phyloP scores from a whole-genome alignment of 495 filamentous ascomycete species.

The Neurospora cerealis region DNA sequence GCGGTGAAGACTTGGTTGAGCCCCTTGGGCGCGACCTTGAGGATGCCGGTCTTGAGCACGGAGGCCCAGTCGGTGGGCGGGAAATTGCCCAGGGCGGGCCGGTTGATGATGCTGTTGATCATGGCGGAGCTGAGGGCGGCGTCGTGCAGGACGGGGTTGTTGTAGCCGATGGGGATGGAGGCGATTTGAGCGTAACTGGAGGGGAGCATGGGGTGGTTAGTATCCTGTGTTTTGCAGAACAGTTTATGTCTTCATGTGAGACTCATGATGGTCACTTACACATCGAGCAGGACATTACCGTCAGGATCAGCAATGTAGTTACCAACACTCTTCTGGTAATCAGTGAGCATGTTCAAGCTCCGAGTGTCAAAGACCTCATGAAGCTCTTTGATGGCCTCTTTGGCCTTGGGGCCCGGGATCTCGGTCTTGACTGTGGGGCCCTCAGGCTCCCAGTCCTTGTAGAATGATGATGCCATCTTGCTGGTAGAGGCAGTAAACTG shows the following conservation, averaged over 20 bases:
- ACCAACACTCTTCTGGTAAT: slow-evolving; percentile 64
- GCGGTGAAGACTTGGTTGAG: slow-evolving; percentile 95
- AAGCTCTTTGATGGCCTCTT: slow-evolving; percentile 50
- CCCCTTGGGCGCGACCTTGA: slow-evolving; percentile 83
- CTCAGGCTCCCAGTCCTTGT: slow-evolving; percentile 60
- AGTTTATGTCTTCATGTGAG: background rate
- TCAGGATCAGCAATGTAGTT: slow-evolving; percentile 85
- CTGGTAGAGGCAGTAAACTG: slow-evolving; percentile 19
- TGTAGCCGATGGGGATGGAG: slow-evolving; percentile 95
- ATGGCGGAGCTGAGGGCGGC: slow-evolving; percentile 69
- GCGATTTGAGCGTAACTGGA: slow-evolving; percentile 85
- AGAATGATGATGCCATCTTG: slow-evolving; percentile 40
- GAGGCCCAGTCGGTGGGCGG: slow-evolving; percentile 82
- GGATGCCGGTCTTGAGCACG: slow-evolving; percentile 76
- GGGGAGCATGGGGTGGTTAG: background rate
- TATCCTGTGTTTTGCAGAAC: background rate
- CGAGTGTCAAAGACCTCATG: slow-evolving; percentile 87
- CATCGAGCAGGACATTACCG: slow-evolving; percentile 70
- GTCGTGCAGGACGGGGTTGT: slow-evolving; percentile 71
- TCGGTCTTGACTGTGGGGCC: slow-evolving; percentile 62
- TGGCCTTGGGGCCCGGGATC: slow-evolving; percentile 77
- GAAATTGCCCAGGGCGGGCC: slow-evolving; percentile 94
- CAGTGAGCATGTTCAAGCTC: slow-evolving; percentile 83
- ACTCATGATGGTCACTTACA: slow-evolving; percentile 42
- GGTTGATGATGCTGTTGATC: slow-evolving; percentile 78